phyloP scores from a whole-genome alignment of 345 rosid genomes.

The Garcia nutans region DNA sequence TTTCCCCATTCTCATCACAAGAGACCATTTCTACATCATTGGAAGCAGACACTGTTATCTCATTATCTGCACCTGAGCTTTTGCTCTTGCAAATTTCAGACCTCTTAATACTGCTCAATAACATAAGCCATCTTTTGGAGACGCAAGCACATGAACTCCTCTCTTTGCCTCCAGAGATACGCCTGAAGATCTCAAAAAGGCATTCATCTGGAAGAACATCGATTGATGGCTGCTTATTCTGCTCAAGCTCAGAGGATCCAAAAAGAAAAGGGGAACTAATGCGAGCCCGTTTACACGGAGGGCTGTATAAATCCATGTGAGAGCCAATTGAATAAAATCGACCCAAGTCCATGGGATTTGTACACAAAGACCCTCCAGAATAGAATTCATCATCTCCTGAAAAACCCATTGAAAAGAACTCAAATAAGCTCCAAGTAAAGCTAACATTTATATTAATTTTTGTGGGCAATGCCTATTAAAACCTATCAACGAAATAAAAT shows the following conservation, averaged over 20 bases:
- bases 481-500: background rate
- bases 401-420: constrained; percentile 26
- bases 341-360: constrained; percentile 42
- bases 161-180: constrained; percentile 50
- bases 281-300: constrained; percentile 68
- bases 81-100: constrained; percentile 37
- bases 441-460: background rate
- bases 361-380: constrained; percentile 43
- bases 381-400: constrained; percentile 67
- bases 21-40: constrained; percentile 42
- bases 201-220: constrained; percentile 74
- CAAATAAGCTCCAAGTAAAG: background rate
- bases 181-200: constrained; percentile 68
- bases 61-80: constrained; percentile 7
- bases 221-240: constrained; percentile 44
- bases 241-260: constrained; percentile 28
- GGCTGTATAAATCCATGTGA: constrained; percentile 44
- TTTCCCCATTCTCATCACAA: constrained; percentile 28
- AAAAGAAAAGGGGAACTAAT: constrained; percentile 34
- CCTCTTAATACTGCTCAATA: constrained; percentile 52
- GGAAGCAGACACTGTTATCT: constrained; percentile 20
- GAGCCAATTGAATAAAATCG: constrained; percentile 43
- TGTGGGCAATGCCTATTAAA: background rate
- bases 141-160: constrained; percentile 60
- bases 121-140: constrained; percentile 66